A percentile compares a stretch with the other conserved stretches of the same genome.
Conservation (phyloP, 305 asterid genomes). For the Fraxinus albicans region DNA sequence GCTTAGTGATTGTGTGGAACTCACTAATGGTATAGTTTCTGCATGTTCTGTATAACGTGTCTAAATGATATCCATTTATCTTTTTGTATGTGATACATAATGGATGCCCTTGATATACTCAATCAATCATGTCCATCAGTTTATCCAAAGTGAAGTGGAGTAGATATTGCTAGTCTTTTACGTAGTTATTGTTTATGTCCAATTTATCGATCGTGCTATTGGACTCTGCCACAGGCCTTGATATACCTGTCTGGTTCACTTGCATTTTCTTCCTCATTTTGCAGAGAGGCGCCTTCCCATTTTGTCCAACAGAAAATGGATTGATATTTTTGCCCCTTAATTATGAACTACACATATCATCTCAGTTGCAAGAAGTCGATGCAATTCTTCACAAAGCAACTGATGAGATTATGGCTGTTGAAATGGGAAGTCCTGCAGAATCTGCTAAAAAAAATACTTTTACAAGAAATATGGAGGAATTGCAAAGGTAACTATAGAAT, state of each 20-base stretch:
- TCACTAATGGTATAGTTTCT: neutral
- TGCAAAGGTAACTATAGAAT: conserved; percentile 55
- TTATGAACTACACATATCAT: conserved; percentile 59
- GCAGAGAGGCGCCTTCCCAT: conserved; percentile 97
- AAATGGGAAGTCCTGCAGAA: conserved; percentile 59
- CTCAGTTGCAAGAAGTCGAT: conserved; percentile 78
- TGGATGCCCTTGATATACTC: neutral
- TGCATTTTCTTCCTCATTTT: conserved; percentile 25
- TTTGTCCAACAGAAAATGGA: conserved; percentile 71
- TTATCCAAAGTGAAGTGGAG: neutral
- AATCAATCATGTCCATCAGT: neutral
- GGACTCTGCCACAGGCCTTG: neutral
- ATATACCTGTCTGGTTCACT: conserved; percentile 11
- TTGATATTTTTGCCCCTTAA: conserved; percentile 78
- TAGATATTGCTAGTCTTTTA: neutral
- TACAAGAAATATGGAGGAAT: conserved; percentile 66
- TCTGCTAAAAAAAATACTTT: conserved; percentile 44
- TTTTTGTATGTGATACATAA: neutral
- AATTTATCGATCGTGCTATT: neutral
- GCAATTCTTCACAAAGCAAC: conserved; percentile 92
- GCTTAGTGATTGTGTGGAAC: neutral
- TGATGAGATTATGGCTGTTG: conserved; percentile 79
- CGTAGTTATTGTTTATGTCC: neutral
- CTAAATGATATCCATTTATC: neutral
- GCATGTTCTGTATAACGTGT: neutral